These are phyloP conservation scores for Syncephalis plumigaleata DNA, from an alignment of 371 early-diverging fungal species.

Conservation along the genomic window DNA sequence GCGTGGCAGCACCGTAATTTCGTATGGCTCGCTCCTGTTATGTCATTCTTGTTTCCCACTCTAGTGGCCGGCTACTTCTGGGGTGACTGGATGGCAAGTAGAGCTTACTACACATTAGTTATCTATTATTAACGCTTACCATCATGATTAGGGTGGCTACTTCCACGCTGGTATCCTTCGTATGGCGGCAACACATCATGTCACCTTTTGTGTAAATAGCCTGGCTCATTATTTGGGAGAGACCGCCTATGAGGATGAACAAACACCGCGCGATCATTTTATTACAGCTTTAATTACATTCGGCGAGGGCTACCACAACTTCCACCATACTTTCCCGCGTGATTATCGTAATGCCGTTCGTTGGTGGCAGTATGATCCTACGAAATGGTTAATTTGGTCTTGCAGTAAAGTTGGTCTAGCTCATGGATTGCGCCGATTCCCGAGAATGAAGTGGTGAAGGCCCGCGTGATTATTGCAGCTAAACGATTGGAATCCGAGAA, in stretches of 20 bases:
- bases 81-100: conserved; percentile 57
- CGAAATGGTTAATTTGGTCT: conserved; percentile 78
- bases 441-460: conserved; percentile 77
- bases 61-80: conserved; percentile 67
- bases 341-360: conserved; percentile 90
- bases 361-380: conserved; percentile 86
- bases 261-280: conserved; percentile 64
- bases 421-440: conserved; percentile 77
- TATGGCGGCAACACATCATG: conserved; percentile 73
- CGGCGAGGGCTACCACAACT: conserved; percentile 81
- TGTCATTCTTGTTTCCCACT: conserved; percentile 63
- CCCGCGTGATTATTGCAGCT: conserved; percentile 62
- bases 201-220: conserved; percentile 90
- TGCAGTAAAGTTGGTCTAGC: conserved; percentile 53
- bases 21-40: conserved; percentile 39
- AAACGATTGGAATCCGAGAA: conserved; percentile 49
- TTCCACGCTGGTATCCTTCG: conserved; percentile 67
- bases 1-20: conserved; percentile 75
- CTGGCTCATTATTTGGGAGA: conserved; percentile 74
- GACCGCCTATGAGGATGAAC: conserved; percentile 60
- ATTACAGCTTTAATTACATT: conserved; percentile 62
- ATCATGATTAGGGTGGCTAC: conserved; percentile 50
- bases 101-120: not conserved
- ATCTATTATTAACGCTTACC: not conserved
- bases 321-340: conserved; percentile 90